phyloP scores from a whole-genome alignment of 192 early-diverging fungal genomes.

The Umbelopsis ramanniana region DNA sequence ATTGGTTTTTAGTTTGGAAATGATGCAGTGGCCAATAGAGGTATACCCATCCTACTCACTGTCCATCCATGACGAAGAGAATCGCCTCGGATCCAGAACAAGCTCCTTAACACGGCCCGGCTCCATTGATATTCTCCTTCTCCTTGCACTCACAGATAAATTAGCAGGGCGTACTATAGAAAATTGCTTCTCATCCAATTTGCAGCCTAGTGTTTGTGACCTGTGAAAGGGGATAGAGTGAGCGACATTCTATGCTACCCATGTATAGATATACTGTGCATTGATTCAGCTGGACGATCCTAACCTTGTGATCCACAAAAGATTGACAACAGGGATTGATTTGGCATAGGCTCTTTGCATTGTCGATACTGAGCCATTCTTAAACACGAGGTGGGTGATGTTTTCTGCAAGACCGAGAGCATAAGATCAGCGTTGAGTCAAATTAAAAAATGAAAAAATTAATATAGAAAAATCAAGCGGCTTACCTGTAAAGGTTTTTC shows the following conservation, averaged over 20 bases:
- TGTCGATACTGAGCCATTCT: conserved; percentile 36
- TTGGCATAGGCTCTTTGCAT: conserved; percentile 33
- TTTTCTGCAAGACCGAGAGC: conserved; percentile 12
- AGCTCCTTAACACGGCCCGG: conserved; percentile 35
- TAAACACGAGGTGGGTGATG: conserved; percentile 37
- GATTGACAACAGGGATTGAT: conserved; percentile 28
- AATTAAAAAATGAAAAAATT: background rate
- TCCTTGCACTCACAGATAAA: conserved; percentile 6
- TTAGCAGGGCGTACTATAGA: conserved; percentile 22
- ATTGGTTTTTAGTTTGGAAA: no score
- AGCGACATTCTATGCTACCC: background rate
- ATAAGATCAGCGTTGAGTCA: background rate
- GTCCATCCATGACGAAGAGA: conserved; percentile 2
- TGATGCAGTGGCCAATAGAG: no score
- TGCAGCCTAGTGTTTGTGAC: conserved; percentile 10
- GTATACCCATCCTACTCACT: background rate
- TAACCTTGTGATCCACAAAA: conserved; percentile 38
- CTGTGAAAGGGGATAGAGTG: background rate
- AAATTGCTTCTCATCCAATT: conserved; percentile 30
- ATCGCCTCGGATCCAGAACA: conserved; percentile 14
- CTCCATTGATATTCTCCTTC: conserved; percentile 40
- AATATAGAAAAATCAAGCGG: background rate
- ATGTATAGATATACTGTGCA: background rate
- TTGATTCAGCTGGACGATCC: background rate
- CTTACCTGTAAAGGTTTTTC: conserved; percentile 13